Evolutionary conservation across 176 grass and related monocot genomes (phyloP).

Genomic region (Oryza meridionalis): DNA sequence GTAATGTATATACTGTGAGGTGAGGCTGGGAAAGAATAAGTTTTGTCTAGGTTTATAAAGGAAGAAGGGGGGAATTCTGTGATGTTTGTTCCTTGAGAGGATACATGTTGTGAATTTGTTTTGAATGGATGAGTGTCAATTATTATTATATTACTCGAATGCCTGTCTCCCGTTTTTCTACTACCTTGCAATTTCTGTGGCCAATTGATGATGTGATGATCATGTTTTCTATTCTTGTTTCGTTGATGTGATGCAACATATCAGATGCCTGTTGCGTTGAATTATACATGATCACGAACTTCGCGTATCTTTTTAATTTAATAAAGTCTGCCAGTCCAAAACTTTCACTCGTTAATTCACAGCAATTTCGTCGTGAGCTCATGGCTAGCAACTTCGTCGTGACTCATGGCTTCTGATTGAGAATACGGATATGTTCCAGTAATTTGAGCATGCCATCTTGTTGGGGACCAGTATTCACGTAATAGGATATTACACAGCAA

Average conservation of each 20-base stretch:
- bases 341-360: no score
- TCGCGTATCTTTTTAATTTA: no score
- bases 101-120: constrained; percentile 29
- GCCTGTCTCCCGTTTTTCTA: not conserved
- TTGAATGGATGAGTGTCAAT: constrained; percentile 26
- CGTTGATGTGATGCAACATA: not conserved
- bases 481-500: no score
- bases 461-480: no score
- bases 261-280: not conserved
- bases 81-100: constrained; percentile 6
- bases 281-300: not conserved
- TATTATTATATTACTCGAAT: constrained; percentile 19
- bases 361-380: no score
- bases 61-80: constrained; percentile 46
- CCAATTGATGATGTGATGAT: not conserved
- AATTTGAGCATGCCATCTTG: no score
- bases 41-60: constrained; percentile 34
- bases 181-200: not conserved
- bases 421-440: no score
- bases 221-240: not conserved
- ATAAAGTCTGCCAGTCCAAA: no score
- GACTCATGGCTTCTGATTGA: no score
- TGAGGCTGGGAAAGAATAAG: constrained; percentile 43
- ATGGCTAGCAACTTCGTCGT: no score
- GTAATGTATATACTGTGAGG: constrained; percentile 54